Conservation (phyloP, 176 grass and related monocot species). For the Juncus inflexus region DNA sequence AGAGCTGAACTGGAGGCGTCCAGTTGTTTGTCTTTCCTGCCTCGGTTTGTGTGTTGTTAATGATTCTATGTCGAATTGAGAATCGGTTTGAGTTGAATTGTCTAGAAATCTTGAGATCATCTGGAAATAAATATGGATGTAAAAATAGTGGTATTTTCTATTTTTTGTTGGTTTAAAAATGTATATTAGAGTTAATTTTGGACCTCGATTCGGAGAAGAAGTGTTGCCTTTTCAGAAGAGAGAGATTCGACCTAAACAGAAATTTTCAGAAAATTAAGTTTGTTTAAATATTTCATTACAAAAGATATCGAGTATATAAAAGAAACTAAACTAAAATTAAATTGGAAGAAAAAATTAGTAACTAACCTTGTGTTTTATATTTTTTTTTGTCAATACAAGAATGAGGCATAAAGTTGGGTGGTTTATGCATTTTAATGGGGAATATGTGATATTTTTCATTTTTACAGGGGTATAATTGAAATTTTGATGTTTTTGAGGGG, state of each 20-base stretch:
- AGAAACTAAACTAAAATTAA: not conserved
- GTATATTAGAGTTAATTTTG: not conserved
- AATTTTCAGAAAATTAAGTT: constrained; percentile 2
- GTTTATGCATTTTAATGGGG: too few relatives aligned
- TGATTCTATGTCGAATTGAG: constrained; percentile 59
- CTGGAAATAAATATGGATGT: constrained; percentile 33
- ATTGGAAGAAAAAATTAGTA: not conserved
- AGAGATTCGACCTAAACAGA: constrained; percentile 67
- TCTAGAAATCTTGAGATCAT: constrained; percentile 62
- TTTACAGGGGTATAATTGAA: too few relatives aligned
- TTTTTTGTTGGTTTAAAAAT: not conserved
- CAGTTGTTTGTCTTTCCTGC: constrained; percentile 40
- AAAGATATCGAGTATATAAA: constrained; percentile 8
- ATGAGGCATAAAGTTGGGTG: too few relatives aligned
- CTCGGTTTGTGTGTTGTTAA: constrained; percentile 34
- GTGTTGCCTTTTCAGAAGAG: constrained; percentile 80
- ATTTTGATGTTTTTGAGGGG: not conserved
- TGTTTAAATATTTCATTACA: not conserved
- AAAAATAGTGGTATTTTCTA: not conserved
- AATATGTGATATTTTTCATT: too few relatives aligned
- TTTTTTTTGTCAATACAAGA: not conserved
- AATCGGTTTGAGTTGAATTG: constrained; percentile 32
- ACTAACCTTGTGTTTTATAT: constrained; percentile 15
- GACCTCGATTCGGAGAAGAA: constrained; percentile 74
- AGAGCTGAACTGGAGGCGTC: constrained; percentile 52